Evolutionary conservation across 371 early-diverging fungal genomes (phyloP).

Genomic region (Nosema bombycis): DNA sequence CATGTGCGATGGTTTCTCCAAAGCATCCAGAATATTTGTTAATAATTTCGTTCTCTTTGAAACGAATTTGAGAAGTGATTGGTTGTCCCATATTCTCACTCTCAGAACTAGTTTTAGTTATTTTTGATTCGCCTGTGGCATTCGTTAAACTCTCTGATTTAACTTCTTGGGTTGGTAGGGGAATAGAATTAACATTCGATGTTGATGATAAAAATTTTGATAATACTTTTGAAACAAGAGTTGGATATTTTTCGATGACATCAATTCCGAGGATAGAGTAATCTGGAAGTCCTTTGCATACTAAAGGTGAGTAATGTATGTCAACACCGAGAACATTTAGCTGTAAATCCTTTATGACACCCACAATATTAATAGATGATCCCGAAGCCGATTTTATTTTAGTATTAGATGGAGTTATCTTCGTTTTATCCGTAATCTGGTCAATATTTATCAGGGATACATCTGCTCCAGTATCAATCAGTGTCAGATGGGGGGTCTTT

Average conservation of each 20-base stretch:
- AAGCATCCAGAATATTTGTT: background rate
- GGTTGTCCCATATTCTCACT: background rate
- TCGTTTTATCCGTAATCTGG: background rate
- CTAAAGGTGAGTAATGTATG: background rate
- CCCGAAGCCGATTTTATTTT: background rate
- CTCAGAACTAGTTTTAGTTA: background rate
- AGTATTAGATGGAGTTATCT: background rate
- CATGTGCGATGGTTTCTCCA: background rate
- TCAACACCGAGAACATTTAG: background rate
- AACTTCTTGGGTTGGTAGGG: no score
- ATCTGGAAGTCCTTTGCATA: background rate
- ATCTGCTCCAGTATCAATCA: background rate
- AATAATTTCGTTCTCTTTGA: background rate
- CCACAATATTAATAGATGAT: background rate
- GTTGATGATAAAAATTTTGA: no score
- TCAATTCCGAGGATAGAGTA: background rate
- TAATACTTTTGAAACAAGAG: background rate
- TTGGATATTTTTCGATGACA: background rate
- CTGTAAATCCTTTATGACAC: background rate
- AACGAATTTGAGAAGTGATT: background rate
- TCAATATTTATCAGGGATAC: background rate
- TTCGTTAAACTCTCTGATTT: no score
- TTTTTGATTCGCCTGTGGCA: background rate
- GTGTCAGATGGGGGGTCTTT: background rate
- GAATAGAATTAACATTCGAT: no score